phyloP scores from a whole-genome alignment of 2,329 filamentous ascomycete species.

The Aciculosporium take region DNA sequence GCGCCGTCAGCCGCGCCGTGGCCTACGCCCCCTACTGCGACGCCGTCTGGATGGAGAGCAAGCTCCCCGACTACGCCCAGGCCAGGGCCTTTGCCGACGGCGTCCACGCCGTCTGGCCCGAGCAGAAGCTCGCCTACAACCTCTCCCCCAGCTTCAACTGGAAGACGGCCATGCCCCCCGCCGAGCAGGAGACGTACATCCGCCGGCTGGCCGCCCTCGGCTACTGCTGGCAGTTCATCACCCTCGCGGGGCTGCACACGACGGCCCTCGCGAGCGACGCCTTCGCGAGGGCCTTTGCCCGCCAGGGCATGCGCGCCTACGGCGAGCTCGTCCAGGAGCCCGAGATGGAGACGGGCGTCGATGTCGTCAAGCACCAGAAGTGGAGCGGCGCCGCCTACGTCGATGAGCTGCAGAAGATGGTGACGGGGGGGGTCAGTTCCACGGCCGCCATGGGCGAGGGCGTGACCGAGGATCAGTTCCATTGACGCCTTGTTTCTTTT shows the following conservation, averaged over 20 bases:
- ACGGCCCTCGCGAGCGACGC: constrained; percentile 83
- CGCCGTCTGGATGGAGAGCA: constrained; percentile 99
- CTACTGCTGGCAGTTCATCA: constrained; percentile 99
- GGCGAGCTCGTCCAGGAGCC: constrained; percentile 96
- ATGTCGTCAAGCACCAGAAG: constrained; percentile 98
- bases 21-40: constrained; percentile 90
- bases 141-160: constrained; percentile 98
- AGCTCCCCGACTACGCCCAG: constrained; percentile 81
- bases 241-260: constrained; percentile 90
- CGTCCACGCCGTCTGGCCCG: constrained; percentile 86
- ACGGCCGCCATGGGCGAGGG: constrained; percentile 96
- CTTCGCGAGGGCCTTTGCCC: constrained; percentile 70
- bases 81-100: constrained; percentile 87
- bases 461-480: constrained; percentile 94
- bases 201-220: constrained; percentile 70
- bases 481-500: constrained; percentile 8
- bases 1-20: constrained; percentile 77
- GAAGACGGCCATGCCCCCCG: constrained; percentile 87
- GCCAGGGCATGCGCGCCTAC: constrained; percentile 86
- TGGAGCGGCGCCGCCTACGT: constrained; percentile 94
- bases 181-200: constrained; percentile 97
- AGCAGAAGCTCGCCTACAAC: constrained; percentile 98
- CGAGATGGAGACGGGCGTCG: constrained; percentile 79
- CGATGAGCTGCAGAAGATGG: constrained; percentile 93
- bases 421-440: constrained; percentile 78